Percentiles rank a stretch among this genome's conserved stretches.
Conservation (phyloP, 1,284 basidiomycete species). For the Volvariella volvacea region DNA sequence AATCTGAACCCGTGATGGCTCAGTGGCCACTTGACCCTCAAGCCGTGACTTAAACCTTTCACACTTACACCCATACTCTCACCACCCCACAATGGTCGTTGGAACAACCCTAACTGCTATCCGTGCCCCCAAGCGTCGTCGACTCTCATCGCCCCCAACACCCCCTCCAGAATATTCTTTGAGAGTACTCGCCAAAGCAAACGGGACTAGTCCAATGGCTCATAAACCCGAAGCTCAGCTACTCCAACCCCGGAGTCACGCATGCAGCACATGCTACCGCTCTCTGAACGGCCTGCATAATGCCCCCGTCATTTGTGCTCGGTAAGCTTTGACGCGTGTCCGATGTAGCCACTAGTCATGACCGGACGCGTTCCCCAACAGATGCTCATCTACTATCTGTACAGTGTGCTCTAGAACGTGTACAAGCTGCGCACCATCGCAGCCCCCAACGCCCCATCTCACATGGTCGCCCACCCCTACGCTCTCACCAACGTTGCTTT, state of each 20-base stretch:
- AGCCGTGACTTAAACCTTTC: no score
- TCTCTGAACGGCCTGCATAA: background rate
- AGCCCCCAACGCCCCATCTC: slow-evolving; percentile 26
- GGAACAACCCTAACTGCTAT: no score
- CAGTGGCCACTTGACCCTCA: no score
- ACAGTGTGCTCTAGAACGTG: slow-evolving; percentile 28
- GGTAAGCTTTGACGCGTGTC: slow-evolving; percentile 10
- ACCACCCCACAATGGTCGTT: no score
- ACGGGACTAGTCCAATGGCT: no score
- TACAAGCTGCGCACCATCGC: slow-evolving; percentile 19
- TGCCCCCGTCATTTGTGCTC: slow-evolving; percentile 11
- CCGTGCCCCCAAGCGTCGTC: no score
- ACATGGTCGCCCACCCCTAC: slow-evolving; percentile 23
- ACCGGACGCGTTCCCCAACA: slow-evolving; percentile 8
- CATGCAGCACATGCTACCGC: slow-evolving; percentile 6
- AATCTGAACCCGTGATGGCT: no score
- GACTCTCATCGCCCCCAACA: no score
- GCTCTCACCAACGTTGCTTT: slow-evolving; percentile 15
- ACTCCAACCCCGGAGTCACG: background rate
- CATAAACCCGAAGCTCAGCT: no score
- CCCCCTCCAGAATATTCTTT: no score
- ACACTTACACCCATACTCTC: no score
- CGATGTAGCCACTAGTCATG: background rate
- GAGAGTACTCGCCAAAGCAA: no score
- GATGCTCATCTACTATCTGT: slow-evolving; percentile 24